Conservation (phyloP, 2,329 filamentous ascomycete species). For the Cadophora sp. region DNA sequence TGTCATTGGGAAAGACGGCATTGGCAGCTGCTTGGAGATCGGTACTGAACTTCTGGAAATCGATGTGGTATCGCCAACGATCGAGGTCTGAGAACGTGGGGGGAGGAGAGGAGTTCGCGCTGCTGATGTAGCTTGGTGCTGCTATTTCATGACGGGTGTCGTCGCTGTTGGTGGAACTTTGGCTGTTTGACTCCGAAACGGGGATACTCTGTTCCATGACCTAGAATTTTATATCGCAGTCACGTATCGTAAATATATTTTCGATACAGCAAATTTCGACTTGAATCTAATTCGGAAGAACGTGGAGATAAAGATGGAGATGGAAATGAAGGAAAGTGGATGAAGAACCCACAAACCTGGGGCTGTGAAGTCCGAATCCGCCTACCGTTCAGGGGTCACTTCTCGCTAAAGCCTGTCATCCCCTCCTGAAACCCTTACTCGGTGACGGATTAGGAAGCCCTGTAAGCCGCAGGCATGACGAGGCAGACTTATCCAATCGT, state of each 20-base stretch:
- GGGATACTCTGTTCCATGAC: slow-evolving; percentile 5
- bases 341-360: neutral
- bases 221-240: neutral
- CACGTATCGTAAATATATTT: no score
- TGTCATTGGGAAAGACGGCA: slow-evolving; percentile 65
- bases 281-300: no score
- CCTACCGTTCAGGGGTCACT: neutral
- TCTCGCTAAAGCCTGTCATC: slow-evolving; percentile 9
- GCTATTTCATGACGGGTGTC: neutral
- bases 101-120: slow-evolving; percentile 24
- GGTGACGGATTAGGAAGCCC: slow-evolving; percentile 15
- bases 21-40: slow-evolving; percentile 69
- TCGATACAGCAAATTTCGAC: no score
- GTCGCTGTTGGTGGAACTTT: slow-evolving; percentile 7
- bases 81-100: slow-evolving; percentile 24
- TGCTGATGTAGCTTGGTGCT: slow-evolving; percentile 18
- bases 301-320: neutral
- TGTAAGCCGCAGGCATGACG: slow-evolving; percentile 5
- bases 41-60: slow-evolving; percentile 25
- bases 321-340: neutral
- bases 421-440: slow-evolving; percentile 12
- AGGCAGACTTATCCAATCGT: slow-evolving; percentile 4
- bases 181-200: neutral
- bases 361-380: slow-evolving; percentile 1
- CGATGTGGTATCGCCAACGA: slow-evolving; percentile 29